Base-by-base conservation (phyloP, 2,329 filamentous ascomycete genomes). In the Leptographium wingfieldii region DNA sequence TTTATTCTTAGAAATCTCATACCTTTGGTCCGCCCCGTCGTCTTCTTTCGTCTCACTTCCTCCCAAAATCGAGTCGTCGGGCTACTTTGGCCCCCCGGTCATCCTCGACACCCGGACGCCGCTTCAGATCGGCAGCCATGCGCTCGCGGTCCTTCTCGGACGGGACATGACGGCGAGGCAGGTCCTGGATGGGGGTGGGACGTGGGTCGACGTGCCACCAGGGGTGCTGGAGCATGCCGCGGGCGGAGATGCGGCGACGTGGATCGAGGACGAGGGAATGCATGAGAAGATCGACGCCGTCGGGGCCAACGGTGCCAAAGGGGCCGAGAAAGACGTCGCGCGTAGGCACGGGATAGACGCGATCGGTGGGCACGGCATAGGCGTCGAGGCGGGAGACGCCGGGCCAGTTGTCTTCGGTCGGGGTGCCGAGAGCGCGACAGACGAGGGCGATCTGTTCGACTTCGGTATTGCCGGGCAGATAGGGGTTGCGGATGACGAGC, bases 321-420 rank as follows among this genome's bases (percentile, higher is more conserved):
- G 84, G 83, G 58, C 78, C 76, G 69, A 87, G 78, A 77, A 90
- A 96, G 68, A 87, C 86, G 60, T 88, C 84, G 63, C 82, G 81
- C 1, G 83, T 83, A 63, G 82, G 81, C 72, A 90, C 66, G 66
- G 83, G 76, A 63, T 84, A 79, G 60, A 74, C 72, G 60, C 81
- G 66, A 65, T 66, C 67, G 68, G 63, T 75, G 1, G 86, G 80
- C 1, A 87, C 81, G n/a, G 91, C 83, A 73, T 94, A 99, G 62
- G 86, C 86, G 16, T 85, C 84, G 12, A 99, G 77, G 64, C 84
- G 84, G 5, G 85, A 85, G 9, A 99, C 92, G 33, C 92, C 92
- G 0, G 94, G 92, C 94, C 94, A 99, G 70, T 91, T 92, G 19
- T 94, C 89, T 70, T 99, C 94, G 5, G 85, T 94, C 0, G 94